Evolutionary conservation across 768 basidiomycete species (phyloP).

Genomic region (Mycena olivaceomarginata): DNA sequence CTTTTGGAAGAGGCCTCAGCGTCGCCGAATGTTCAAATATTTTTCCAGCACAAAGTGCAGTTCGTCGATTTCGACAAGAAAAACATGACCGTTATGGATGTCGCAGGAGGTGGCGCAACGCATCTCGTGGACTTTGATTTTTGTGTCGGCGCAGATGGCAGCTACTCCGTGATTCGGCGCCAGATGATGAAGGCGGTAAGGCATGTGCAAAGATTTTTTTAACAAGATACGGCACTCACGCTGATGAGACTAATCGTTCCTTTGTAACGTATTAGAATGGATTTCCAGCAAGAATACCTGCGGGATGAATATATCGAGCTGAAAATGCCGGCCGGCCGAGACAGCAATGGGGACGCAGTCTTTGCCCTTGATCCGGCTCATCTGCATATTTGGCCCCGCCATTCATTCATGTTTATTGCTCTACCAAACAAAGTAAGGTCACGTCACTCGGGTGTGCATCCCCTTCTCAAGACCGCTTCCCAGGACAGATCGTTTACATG

Average conservation of each 20-base stretch:
- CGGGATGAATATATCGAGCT: constrained; percentile 97
- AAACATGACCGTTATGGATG: constrained; percentile 72
- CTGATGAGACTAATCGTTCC: constrained; percentile 38
- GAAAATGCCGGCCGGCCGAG: constrained; percentile 90
- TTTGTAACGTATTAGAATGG: constrained; percentile 77
- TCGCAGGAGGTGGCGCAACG: constrained; percentile 63
- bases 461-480: constrained; percentile 53
- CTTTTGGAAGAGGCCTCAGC: constrained; percentile 87
- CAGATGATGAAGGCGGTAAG: constrained; percentile 97
- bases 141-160: constrained; percentile 95
- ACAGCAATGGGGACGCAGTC: constrained; percentile 73
- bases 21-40: constrained; percentile 76
- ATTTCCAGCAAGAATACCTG: constrained; percentile 97
- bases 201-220: constrained; percentile 67
- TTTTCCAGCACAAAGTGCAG: constrained; percentile 89
- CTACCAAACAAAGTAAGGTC: constrained; percentile 93
- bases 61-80: constrained; percentile 85
- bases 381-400: constrained; percentile 99
- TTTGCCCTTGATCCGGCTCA: constrained; percentile 96
- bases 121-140: constrained; percentile 79
- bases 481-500: constrained; percentile 99
- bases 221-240: constrained; percentile 39
- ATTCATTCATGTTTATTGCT: constrained; percentile 99
- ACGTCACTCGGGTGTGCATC: constrained; percentile 44
- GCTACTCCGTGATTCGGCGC: constrained; percentile 91